Percentiles rank a stretch among this genome's conserved stretches.
phyloP scores from a whole-genome alignment of 495 filamentous ascomycete species.

The Xylaria grammica region DNA sequence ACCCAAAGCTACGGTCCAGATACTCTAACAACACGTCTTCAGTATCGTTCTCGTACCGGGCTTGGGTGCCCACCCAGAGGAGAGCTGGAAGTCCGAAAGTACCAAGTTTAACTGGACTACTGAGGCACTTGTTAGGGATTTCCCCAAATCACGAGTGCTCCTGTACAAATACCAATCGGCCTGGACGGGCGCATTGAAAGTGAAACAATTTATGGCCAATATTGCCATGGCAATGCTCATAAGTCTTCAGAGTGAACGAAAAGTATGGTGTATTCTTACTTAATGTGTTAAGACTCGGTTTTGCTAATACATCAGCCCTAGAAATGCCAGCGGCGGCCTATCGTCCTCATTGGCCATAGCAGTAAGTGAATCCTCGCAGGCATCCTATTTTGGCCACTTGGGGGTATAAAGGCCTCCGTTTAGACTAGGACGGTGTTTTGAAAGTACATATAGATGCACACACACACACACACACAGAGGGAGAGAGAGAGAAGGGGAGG shows the following conservation, averaged over 20 bases:
- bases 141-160: conserved; percentile 37
- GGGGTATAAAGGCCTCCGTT: background rate
- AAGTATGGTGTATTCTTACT: conserved; percentile 24
- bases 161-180: conserved; percentile 42
- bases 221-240: conserved; percentile 38
- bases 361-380: conserved; percentile 18
- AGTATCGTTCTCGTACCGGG: conserved; percentile 68
- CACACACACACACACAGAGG: too few species aligned
- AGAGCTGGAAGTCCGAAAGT: conserved; percentile 63
- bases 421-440: background rate
- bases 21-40: conserved; percentile 14
- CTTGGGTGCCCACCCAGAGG: conserved; percentile 64
- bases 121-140: conserved; percentile 37
- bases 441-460: too few species aligned
- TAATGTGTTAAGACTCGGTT: background rate
- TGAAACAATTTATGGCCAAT: conserved; percentile 42
- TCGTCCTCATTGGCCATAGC: conserved; percentile 71
- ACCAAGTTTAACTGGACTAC: conserved; percentile 63
- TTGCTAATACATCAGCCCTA: conserved; percentile 24
- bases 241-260: conserved; percentile 33
- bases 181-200: conserved; percentile 38
- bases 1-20: background rate
- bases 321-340: conserved; percentile 58
- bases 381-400: background rate
- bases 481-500: too few species aligned